phyloP scores from a whole-genome alignment of 2,329 filamentous ascomycete genomes.

The Elsinoe perseae region DNA sequence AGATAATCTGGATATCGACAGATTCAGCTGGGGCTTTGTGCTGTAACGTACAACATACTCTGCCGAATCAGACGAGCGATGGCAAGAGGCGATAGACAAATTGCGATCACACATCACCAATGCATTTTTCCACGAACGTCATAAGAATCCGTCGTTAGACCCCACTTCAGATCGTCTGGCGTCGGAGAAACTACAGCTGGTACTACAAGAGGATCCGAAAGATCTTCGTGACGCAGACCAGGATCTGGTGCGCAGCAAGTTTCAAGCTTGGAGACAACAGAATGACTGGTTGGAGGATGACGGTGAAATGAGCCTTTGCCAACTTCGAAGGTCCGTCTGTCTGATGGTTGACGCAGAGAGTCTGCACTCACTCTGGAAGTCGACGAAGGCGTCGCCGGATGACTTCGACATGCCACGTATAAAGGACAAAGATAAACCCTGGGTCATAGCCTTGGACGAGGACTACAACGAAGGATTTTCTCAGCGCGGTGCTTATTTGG shows the following conservation, averaged over 20 bases:
- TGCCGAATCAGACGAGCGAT: neutral
- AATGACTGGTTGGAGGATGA: neutral
- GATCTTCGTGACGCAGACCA: neutral
- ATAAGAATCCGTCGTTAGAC: neutral
- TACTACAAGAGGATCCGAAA: neutral
- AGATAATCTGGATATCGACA: neutral
- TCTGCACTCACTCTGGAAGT: neutral
- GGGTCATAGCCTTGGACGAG: neutral
- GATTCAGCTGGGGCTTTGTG: neutral
- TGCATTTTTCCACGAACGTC: neutral
- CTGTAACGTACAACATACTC: neutral
- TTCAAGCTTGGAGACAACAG: neutral
- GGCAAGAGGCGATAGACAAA: neutral
- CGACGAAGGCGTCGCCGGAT: neutral
- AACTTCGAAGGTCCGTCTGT: neutral
- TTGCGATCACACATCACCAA: neutral
- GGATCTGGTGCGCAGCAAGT: neutral
- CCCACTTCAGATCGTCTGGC: neutral
- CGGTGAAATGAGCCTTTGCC: neutral
- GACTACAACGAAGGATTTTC: neutral
- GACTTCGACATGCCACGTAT: neutral
- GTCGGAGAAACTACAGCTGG: neutral
- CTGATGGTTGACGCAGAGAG: neutral
- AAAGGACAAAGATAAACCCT: too few species aligned
- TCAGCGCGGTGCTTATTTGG: neutral